Evolutionary conservation across 129 eudicot species (phyloP).

Genomic region (Artemisia argyi): DNA sequence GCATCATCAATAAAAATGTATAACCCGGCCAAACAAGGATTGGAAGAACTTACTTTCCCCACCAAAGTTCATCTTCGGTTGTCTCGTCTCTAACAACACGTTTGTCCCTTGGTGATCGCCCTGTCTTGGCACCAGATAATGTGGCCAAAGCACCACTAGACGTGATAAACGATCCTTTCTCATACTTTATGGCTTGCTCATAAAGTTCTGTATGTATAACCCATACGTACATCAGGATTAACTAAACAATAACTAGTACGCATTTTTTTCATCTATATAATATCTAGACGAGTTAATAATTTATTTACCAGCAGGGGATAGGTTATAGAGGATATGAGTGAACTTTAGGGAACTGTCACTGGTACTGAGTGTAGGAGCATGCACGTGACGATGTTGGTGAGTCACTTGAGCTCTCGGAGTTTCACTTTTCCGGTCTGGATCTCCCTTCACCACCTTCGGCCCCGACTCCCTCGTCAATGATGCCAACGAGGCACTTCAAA

Average conservation of each 20-base stretch:
- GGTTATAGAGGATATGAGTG: constrained; percentile 91
- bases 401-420: constrained; percentile 49
- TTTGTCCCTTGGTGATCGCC: constrained; percentile 89
- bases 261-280: too few species aligned
- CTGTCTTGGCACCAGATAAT: constrained; percentile 94
- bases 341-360: constrained; percentile 83
- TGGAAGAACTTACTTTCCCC: constrained; percentile 78
- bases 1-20: background rate
- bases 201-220: constrained; percentile 59
- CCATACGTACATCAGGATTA: too few species aligned
- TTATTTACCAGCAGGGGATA: constrained; percentile 74
- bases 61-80: constrained; percentile 83
- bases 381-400: constrained; percentile 42
- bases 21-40: background rate
- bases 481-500: constrained; percentile 76
- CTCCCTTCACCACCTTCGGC: constrained; percentile 87
- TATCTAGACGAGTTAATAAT: too few species aligned
- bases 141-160: constrained; percentile 91
- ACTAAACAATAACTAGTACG: too few species aligned
- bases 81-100: constrained; percentile 87
- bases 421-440: constrained; percentile 55
- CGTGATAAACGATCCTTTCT: constrained; percentile 85
- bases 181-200: constrained; percentile 93
- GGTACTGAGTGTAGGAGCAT: constrained; percentile 43
- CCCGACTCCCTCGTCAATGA: constrained; percentile 84